Evolutionary conservation across 768 basidiomycete genomes (phyloP).

Genomic region (Lactifluus volemus): DNA sequence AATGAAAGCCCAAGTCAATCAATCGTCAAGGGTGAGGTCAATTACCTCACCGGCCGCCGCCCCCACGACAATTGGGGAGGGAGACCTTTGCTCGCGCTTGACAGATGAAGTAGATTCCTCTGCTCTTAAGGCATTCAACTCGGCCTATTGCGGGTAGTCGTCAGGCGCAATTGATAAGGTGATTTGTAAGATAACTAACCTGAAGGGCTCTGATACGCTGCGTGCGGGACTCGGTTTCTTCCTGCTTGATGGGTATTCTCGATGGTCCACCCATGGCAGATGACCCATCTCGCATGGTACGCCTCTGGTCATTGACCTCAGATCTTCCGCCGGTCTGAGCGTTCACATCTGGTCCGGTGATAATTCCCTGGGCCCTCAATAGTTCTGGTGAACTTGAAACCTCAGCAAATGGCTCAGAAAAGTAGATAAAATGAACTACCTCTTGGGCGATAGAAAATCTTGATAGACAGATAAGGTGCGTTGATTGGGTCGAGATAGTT

Average conservation of each 20-base stretch:
- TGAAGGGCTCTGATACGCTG: slow-evolving; percentile 8
- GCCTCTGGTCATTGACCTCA: background rate
- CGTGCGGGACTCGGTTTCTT: background rate
- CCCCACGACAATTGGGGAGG: background rate
- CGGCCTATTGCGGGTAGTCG: background rate
- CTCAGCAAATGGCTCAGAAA: background rate
- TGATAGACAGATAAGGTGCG: background rate
- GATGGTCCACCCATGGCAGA: background rate
- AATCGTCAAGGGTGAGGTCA: slow-evolving; percentile 12
- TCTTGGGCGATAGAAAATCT: slow-evolving; percentile 13
- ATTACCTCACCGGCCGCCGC: background rate
- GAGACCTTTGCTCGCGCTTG: slow-evolving; percentile 3
- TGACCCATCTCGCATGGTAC: background rate
- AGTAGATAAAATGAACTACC: background rate
- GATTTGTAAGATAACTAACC: background rate
- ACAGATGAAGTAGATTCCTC: background rate
- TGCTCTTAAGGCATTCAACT: background rate
- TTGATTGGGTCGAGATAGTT: background rate
- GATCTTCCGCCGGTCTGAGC: background rate
- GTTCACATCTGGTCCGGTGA: background rate
- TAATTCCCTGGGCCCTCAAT: slow-evolving; percentile 11
- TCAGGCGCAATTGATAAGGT: background rate
- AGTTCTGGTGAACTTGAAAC: background rate
- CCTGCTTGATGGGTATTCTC: background rate
- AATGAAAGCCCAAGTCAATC: background rate